Base-by-base conservation (phyloP, 2,329 filamentous ascomycete genomes). In the Calycina marina region DNA sequence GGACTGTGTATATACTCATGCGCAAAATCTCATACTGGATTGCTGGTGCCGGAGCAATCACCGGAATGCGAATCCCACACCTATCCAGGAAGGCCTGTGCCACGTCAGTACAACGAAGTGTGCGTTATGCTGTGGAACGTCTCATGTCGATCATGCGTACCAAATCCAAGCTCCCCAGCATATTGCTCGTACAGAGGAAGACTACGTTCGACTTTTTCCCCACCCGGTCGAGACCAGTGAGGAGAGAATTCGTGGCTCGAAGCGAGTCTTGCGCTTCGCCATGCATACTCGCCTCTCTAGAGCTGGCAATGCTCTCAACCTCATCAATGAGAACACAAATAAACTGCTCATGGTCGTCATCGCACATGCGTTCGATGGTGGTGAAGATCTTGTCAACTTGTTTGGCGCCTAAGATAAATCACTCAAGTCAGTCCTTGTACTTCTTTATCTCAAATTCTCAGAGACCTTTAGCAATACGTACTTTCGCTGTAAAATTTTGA, bases 401-500 rank as follows among this genome's bases (percentile, higher is more conserved):
- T 31, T 58, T 57, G 3, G 58, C 56, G 36, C 57, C 62, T 35
- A 9, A n/a, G n/a, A n/a, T n/a, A n/a, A n/a, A n/a, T n/a, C n/a
- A n/a, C n/a, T n/a, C n/a, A n/a, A n/a, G n/a, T n/a, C n/a, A n/a
- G n/a, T n/a, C n/a, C n/a, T n/a, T n/a, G n/a, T n/a, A n/a, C n/a
- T n/a, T n/a, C n/a, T n/a, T n/a, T n/a, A n/a, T n/a, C n/a, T n/a
- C n/a, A n/a, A n/a, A n/a, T n/a, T n/a, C n/a, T n/a, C n/a, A n/a
- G n/a, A n/a, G n/a, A n/a, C n/a, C n/a, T n/a, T n/a, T n/a, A n/a
- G n/a, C n/a, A n/a, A n/a, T n/a, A n/a, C n/a, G n/a, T n/a, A n/a
- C n/a, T n/a, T n/a, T 62, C 60, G n/a, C 61, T 59, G 32, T 61
- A 65, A 37, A 53, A 65, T 32, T 61, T 63, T 38, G 57, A 62